These are phyloP conservation scores for Diutina catenulata DNA, from an alignment of 1,139 yeast species.

Conservation along the genomic window DNA sequence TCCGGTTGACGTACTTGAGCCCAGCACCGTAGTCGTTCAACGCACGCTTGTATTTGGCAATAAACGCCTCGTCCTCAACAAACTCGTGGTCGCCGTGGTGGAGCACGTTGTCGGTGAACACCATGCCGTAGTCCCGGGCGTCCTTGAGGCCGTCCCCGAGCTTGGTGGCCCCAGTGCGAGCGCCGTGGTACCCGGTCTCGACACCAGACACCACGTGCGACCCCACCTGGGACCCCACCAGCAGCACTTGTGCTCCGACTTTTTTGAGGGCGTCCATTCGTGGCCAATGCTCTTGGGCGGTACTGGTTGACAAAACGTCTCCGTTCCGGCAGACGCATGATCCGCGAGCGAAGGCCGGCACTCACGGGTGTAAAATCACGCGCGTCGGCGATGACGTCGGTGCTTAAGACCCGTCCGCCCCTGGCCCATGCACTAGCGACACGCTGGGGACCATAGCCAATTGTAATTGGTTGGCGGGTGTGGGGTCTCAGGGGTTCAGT, in stretches of 20 bases:
- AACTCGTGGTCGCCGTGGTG: slow-evolving; percentile 1
- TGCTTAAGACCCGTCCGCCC: too few relatives aligned
- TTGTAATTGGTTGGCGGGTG: too few relatives aligned
- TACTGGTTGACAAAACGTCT: too few relatives aligned
- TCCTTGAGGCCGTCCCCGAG: neutral
- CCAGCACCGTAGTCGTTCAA: slow-evolving; percentile 14
- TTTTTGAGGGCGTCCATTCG: slow-evolving; percentile 3
- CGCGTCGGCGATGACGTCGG: too few relatives aligned
- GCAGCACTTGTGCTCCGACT: neutral
- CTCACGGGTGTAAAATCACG: too few relatives aligned
- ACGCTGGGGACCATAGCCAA: too few relatives aligned
- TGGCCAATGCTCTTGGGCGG: too few relatives aligned
- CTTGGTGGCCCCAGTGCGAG: too few relatives aligned
- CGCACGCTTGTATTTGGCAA: neutral
- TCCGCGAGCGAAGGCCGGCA: too few relatives aligned
- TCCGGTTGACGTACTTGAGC: slow-evolving; percentile 26
- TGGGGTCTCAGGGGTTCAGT: too few relatives aligned
- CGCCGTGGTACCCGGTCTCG: neutral
- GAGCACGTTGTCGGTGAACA: neutral
- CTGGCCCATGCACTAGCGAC: too few relatives aligned
- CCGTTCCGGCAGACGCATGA: too few relatives aligned
- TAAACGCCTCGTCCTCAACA: neutral
- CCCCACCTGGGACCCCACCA: neutral
- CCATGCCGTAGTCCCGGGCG: neutral
- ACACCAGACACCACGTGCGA: neutral